Evolutionary conservation across 2,329 filamentous ascomycete species (phyloP).

Genomic region (Epichloe glyceriae): DNA sequence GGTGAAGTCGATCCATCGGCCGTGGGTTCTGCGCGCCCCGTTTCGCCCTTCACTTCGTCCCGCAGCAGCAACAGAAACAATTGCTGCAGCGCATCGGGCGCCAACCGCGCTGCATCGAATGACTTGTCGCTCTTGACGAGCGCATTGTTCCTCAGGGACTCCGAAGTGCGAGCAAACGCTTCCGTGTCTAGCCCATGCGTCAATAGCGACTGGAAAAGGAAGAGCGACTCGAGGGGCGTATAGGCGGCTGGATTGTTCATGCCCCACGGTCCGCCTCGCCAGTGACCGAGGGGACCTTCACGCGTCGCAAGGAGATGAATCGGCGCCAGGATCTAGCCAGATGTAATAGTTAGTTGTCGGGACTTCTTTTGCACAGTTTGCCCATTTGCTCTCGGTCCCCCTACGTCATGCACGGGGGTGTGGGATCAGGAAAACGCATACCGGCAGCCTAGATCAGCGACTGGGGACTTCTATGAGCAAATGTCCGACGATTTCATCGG

Average conservation of each 20-base stretch:
- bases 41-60: conserved; percentile 52
- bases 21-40: conserved; percentile 17
- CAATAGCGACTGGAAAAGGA: conserved; percentile 70
- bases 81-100: conserved; percentile 63
- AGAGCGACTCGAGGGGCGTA: conserved; percentile 73
- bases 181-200: conserved; percentile 50
- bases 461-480: conserved; percentile 14
- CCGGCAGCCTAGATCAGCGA: conserved; percentile 18
- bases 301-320: conserved; percentile 39
- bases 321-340: conserved; percentile 37
- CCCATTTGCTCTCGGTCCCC: background rate
- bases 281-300: conserved; percentile 41
- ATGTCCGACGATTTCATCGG: conserved; percentile 17
- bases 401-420: conserved; percentile 14
- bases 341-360: background rate
- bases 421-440: conserved; percentile 16
- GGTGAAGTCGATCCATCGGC: conserved; percentile 36
- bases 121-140: conserved; percentile 56
- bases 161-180: conserved; percentile 61
- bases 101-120: conserved; percentile 64
- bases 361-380: background rate
- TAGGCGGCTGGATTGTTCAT: conserved; percentile 51
- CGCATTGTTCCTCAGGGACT: conserved; percentile 59
- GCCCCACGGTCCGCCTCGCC: conserved; percentile 41
- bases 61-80: conserved; percentile 65